Base-by-base conservation (phyloP, 441 rosid genomes). In the Adansonia gregorii region DNA sequence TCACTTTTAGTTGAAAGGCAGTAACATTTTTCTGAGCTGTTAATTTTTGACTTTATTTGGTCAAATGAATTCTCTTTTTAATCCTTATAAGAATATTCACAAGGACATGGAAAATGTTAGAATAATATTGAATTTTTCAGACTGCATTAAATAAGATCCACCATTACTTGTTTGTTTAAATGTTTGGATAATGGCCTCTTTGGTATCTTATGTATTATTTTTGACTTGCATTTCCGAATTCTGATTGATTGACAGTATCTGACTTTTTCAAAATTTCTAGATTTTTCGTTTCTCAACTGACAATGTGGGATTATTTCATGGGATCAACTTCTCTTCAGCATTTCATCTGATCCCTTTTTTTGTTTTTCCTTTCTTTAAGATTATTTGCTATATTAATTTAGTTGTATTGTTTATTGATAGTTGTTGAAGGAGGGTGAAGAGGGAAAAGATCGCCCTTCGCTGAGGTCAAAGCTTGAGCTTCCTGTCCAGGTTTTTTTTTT, bases 391-490 rank as follows among this genome's bases (percentile, higher is more conserved):
- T 46, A 24, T 31, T 48, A 31, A 49, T 31, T 35, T n/a, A 49
- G n/a, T 70, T 73, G 75, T 46, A 75, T 65, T 86, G 63, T 73
- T 78, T 80, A 78, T 65, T 86, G 77, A 76, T 84, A 97, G 98
- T 84, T 97, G 77, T 81, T 97, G 87, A 95, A 93, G 86, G 98
- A 96, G 83, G 91, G 93, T 72, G 93, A 90, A 82, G 99, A 92
- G 81, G 98, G 99, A 73, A 97, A 89, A 82, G 92, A 92, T 77
- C 93, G 88, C 35, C 88, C 89, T 82, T 85, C 95, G 48, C 81
- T 94, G 87, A 90, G 94, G 89, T 88, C 98, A 79, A 97, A 97
- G 93, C 98, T 97, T 87, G 99, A 94, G 86, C 94, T 97, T 75
- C 98, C 98, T 39, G 95, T 93, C 79, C 98, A 94, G 97, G 99